Percentiles rank a stretch among this genome's conserved stretches.
These are phyloP conservation scores for Bolboschoenus planiculmis DNA, from an alignment of 176 grass and related monocot species.

Conservation along the genomic window DNA sequence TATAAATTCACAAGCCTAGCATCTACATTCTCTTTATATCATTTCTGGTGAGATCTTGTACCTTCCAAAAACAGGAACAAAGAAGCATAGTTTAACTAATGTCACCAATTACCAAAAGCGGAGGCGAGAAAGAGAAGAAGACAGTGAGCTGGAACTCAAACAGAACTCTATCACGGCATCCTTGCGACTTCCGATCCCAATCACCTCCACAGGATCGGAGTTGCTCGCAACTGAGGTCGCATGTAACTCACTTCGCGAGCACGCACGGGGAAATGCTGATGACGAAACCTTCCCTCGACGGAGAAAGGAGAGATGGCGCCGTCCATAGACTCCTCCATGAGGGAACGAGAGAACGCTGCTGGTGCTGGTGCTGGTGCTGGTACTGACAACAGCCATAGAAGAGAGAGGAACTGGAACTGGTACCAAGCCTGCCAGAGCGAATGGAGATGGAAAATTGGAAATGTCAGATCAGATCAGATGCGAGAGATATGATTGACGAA, in stretches of 20 bases:
- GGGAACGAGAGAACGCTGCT: constrained; percentile 29
- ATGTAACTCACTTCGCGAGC: background rate
- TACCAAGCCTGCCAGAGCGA: background rate
- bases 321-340: background rate
- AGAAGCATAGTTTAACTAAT: background rate
- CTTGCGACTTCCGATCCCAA: constrained; percentile 82
- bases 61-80: background rate
- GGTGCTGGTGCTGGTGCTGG: background rate
- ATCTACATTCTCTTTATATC: background rate
- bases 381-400: constrained; percentile 31
- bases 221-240: background rate
- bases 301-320: constrained; percentile 1
- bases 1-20: background rate
- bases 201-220: constrained; percentile 68
- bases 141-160: constrained; percentile 52
- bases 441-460: too few relatives aligned
- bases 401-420: background rate
- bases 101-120: constrained; percentile 60
- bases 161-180: constrained; percentile 86
- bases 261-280: background rate
- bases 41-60: background rate
- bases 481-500: too few relatives aligned
- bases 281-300: constrained; percentile 9
- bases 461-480: too few relatives aligned
- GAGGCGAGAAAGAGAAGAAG: constrained; percentile 53